These are phyloP conservation scores for Drechslerella coelobrocha DNA, from an alignment of 2,329 filamentous ascomycete species.

Conservation along the genomic window DNA sequence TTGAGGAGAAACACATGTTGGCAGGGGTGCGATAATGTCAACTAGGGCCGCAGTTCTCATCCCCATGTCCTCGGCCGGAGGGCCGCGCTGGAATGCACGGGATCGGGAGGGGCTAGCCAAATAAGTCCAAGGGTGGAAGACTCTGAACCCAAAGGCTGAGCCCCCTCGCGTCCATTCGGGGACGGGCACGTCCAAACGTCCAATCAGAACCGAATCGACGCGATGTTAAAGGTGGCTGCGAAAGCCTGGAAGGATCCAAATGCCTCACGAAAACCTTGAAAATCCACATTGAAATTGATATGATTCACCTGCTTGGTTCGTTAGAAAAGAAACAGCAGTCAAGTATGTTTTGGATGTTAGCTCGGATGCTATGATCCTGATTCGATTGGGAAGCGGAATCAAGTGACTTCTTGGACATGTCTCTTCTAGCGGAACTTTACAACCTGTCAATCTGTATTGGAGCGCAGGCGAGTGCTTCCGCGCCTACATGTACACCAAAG, in stretches of 20 bases:
- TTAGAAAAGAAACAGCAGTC: constrained; percentile 5
- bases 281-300: constrained; percentile 4
- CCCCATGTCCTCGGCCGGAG: constrained; percentile 18
- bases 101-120: constrained; percentile 4
- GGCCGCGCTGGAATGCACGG: constrained; percentile 16
- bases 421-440: no score
- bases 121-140: constrained; percentile 5
- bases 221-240: not conserved
- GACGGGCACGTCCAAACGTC: constrained; percentile 11
- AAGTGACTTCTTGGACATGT: constrained; percentile 36
- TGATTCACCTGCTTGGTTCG: constrained; percentile 12
- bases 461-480: no score
- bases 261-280: not conserved
- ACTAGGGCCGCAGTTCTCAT: constrained; percentile 1
- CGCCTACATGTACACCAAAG: no score
- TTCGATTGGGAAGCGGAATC: constrained; percentile 15
- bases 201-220: constrained; percentile 21
- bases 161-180: constrained; percentile 15
- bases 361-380: constrained; percentile 9
- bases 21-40: constrained; percentile 17
- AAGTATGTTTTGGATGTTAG: constrained; percentile 13
- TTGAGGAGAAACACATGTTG: constrained; percentile 28
- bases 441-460: no score
- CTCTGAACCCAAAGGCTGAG: constrained; percentile 28
- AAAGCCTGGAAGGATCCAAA: constrained; percentile 29